These are phyloP conservation scores for Trichoderma aggressivum DNA, from an alignment of 2,329 filamentous ascomycete species.

Conservation along the genomic window DNA sequence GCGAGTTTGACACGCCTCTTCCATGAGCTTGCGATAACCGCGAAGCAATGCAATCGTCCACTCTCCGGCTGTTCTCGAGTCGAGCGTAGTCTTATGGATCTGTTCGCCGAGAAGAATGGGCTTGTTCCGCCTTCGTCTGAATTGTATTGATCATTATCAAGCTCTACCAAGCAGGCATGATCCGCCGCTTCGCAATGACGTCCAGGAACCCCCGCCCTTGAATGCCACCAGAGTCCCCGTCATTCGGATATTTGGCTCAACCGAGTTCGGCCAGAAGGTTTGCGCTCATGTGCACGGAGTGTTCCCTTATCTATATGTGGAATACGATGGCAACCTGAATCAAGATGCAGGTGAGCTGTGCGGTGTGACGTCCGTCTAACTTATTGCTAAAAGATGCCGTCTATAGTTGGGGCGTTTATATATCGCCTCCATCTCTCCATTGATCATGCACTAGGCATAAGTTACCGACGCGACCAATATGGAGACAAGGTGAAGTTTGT, in stretches of 20 bases:
- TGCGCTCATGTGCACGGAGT: slow-evolving; percentile 95
- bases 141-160: slow-evolving; percentile 96
- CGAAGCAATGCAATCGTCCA: not conserved
- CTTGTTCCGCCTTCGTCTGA: slow-evolving; percentile 83
- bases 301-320: slow-evolving; percentile 92
- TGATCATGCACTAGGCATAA: slow-evolving; percentile 82
- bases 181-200: slow-evolving; percentile 67
- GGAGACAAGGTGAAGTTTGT: slow-evolving; percentile 69
- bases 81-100: slow-evolving; percentile 21
- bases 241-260: slow-evolving; percentile 86
- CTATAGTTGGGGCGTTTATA: slow-evolving; percentile 69
- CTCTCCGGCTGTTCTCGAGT: not conserved
- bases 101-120: slow-evolving; percentile 42
- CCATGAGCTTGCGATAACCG: not conserved
- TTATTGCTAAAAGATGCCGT: slow-evolving; percentile 18
- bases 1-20: slow-evolving; percentile 9
- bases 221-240: slow-evolving; percentile 76
- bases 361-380: not conserved
- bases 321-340: slow-evolving; percentile 69
- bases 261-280: slow-evolving; percentile 91
- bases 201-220: slow-evolving; percentile 54
- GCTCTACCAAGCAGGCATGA: slow-evolving; percentile 74
- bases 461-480: slow-evolving; percentile 74
- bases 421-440: slow-evolving; percentile 78
- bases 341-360: slow-evolving; percentile 60